These are phyloP conservation scores for barley (Hordeum vulgare) DNA, from an alignment of 176 grass and related monocot species.

Conservation along the genomic window MorexV3_pseudomolecules_assembly NC_058520.1:562585398-562585897, in stretches of 20 bases:
- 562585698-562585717: background rate
- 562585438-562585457: background rate
- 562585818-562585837: background rate
- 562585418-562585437: background rate
- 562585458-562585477: background rate
- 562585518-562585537: background rate
- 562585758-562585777: background rate
- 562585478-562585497: background rate
- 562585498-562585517: background rate
- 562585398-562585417: background rate
- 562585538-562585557: background rate
- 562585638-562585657: background rate
- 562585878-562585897: background rate
- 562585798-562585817: conserved; percentile 7
- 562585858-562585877: conserved; percentile 9
- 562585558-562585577: background rate
- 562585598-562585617: background rate
- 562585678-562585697: background rate
- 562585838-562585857: background rate
- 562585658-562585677: background rate
- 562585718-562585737: background rate
- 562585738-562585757: conserved; percentile 6
- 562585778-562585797: background rate
- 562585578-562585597: background rate
- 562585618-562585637: background rate